A percentile compares a stretch with the other conserved stretches of the same genome.
Evolutionary conservation across 192 early-diverging fungal species (phyloP).

Genomic region (Chytriomyces confervae): DNA sequence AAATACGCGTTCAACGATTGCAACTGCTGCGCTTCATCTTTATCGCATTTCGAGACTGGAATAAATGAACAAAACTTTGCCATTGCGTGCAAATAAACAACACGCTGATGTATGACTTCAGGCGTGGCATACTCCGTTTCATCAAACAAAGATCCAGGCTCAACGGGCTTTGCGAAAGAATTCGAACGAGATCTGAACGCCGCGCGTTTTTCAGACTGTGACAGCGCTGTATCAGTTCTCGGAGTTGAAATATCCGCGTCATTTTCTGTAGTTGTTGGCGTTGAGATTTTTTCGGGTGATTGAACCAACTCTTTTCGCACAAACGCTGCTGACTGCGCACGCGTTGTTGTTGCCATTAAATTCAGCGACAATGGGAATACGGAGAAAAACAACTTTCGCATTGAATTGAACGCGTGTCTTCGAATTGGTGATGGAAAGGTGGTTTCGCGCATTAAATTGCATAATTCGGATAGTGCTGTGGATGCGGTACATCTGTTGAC

Average conservation of each 20-base stretch:
- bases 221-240: no score
- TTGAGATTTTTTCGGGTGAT: no score
- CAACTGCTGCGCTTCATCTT: neutral
- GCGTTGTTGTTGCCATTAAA: no score
- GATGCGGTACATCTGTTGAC: neutral
- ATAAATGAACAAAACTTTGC: slow-evolving; percentile 24
- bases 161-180: no score
- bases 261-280: no score
- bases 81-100: slow-evolving; percentile 45
- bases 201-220: no score
- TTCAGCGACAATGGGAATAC: slow-evolving; percentile 40
- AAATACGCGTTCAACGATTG: slow-evolving; percentile 48
- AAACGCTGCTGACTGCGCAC: no score
- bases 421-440: neutral
- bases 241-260: no score
- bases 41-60: neutral
- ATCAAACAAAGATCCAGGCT: no score
- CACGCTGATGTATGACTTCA: slow-evolving; percentile 34
- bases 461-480: slow-evolving; percentile 7
- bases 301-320: no score
- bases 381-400: slow-evolving; percentile 36
- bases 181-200: no score
- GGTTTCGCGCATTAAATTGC: neutral
- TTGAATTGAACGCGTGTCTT: slow-evolving; percentile 37
- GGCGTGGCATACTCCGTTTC: slow-evolving; percentile 36